A percentile compares a stretch with the other conserved stretches of the same genome.
Conservation (phyloP, 345 rosid species). For the Corchorus capsularis region DNA sequence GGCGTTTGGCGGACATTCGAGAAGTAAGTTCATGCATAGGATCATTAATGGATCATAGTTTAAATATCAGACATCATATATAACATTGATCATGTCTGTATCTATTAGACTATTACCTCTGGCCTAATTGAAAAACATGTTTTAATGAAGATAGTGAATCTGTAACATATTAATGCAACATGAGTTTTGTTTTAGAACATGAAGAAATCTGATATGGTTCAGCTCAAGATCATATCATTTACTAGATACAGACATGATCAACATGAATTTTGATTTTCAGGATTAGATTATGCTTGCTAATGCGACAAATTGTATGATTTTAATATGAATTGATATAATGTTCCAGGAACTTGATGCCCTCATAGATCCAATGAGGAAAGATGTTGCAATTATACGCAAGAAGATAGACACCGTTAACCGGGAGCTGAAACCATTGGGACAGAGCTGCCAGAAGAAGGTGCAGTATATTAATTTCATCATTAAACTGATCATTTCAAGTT, state of each 20-base stretch:
- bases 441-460: conserved; percentile 66
- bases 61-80: not conserved
- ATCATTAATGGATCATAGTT: not conserved
- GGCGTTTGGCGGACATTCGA: conserved; percentile 76
- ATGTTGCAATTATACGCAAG: conserved; percentile 52
- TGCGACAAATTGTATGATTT: not conserved
- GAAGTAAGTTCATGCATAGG: conserved; percentile 52
- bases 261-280: too few species aligned
- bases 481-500: not conserved
- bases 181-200: too few species aligned
- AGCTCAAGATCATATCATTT: too few species aligned
- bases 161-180: too few species aligned
- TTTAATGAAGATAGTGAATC: too few species aligned
- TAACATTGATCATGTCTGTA: not conserved
- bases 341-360: conserved; percentile 69
- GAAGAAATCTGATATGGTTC: too few species aligned
- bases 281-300: not conserved
- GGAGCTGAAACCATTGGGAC: conserved; percentile 62
- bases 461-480: not conserved
- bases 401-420: conserved; percentile 49
- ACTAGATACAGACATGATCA: too few species aligned
- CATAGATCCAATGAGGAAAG: conserved; percentile 74
- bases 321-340: not conserved
- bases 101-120: too few species aligned
- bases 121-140: too few species aligned